Evolutionary conservation across 2,329 filamentous ascomycete species (phyloP).

Genomic region (Cladosporium sp.): DNA sequence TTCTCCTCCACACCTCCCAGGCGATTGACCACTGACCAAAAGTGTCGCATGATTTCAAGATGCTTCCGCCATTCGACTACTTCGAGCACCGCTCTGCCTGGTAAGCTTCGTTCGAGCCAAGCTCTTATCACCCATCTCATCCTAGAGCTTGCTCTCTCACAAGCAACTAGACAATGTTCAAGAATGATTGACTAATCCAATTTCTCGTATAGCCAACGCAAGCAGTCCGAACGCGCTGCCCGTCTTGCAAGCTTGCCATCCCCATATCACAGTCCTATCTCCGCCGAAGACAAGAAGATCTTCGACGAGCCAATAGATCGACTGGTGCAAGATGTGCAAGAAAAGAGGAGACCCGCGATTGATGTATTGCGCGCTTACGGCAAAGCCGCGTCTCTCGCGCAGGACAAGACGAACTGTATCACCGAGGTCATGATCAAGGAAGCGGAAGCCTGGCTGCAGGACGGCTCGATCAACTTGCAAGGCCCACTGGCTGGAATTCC

Average conservation of each 20-base stretch:
- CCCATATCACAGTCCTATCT: conserved; percentile 63
- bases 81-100: conserved; percentile 68
- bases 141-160: no score
- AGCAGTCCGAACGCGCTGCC: conserved; percentile 69
- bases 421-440: conserved; percentile 80
- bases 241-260: conserved; percentile 65
- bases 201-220: conserved; percentile 58
- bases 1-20: not conserved
- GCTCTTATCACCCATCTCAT: no score
- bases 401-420: conserved; percentile 81
- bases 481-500: conserved; percentile 85
- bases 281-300: conserved; percentile 60
- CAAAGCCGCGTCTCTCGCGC: conserved; percentile 78
- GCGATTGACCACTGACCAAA: not conserved
- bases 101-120: conserved; percentile 42
- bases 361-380: conserved; percentile 81
- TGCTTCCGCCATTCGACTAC: conserved; percentile 55
- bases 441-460: conserved; percentile 66
- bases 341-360: conserved; percentile 59
- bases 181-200: not conserved
- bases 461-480: conserved; percentile 62
- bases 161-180: not conserved
- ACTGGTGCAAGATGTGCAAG: conserved; percentile 73
- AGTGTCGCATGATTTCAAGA: conserved; percentile 13
- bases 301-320: conserved; percentile 70